Conservation (phyloP, 2,329 filamentous ascomycete genomes). For the Blumeriella jaapii region DNA sequence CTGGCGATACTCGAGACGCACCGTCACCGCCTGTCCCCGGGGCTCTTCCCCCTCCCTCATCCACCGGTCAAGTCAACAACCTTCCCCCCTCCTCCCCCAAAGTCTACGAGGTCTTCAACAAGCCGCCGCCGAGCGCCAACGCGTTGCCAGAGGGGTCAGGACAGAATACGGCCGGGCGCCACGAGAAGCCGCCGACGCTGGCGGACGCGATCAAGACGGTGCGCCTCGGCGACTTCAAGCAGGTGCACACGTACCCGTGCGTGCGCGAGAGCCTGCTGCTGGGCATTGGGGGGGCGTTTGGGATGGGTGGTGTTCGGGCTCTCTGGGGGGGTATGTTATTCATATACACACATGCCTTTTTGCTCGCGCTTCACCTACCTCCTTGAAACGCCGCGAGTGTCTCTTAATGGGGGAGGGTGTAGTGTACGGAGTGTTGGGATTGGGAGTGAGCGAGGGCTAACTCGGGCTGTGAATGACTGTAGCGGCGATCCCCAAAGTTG, state of each 20-base stretch:
- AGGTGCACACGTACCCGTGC: slow-evolving; percentile 71
- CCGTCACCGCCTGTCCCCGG: slow-evolving; percentile 17
- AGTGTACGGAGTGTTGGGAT: too few species aligned
- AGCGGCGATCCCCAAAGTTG: slow-evolving; percentile 53
- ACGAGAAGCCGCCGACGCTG: slow-evolving; percentile 31
- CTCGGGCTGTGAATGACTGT: slow-evolving; percentile 16
- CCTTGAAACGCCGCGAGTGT: too few species aligned
- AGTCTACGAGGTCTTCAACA: slow-evolving; percentile 32
- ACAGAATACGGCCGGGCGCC: slow-evolving; percentile 26
- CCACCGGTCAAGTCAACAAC: too few species aligned
- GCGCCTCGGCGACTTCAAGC: slow-evolving; percentile 55
- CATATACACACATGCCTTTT: too few species aligned
- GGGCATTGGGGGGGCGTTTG: slow-evolving; percentile 72
- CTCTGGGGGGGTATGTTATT: slow-evolving; percentile 63
- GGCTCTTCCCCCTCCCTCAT: too few species aligned
- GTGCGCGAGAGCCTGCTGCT: slow-evolving; percentile 71
- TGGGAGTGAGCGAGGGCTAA: background rate
- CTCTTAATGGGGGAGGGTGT: too few species aligned
- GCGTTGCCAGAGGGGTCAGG: slow-evolving; percentile 25
- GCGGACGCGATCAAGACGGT: slow-evolving; percentile 56
- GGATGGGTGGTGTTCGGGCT: slow-evolving; percentile 60
- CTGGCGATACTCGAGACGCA: slow-evolving; percentile 28
- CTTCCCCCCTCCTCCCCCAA: too few species aligned
- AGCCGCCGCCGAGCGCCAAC: slow-evolving; percentile 24
- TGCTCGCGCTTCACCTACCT: too few species aligned